These are phyloP conservation scores for Acanthamoeba sp. DNA, from an alignment of 208 protist genomes.

Conservation along the genomic window DNA sequence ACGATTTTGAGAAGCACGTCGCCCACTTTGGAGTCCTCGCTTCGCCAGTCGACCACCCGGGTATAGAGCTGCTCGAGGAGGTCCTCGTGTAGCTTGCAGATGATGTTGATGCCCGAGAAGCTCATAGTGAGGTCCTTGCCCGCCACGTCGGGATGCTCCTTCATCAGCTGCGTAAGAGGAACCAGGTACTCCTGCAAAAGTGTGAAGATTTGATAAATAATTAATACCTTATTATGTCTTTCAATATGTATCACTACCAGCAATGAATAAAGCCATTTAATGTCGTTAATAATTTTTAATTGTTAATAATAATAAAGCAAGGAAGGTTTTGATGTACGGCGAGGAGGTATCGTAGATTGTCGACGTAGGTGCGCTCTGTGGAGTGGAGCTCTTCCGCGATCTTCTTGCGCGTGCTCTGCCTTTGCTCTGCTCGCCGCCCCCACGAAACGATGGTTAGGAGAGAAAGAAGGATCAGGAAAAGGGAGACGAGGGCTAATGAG, in stretches of 20 bases:
- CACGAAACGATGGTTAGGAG: no score
- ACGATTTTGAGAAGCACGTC: constrained; percentile 16
- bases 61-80: neutral
- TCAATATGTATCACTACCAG: no score
- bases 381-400: neutral
- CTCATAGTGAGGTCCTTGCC: neutral
- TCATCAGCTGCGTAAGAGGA: neutral
- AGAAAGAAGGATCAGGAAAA: neutral
- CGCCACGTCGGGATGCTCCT: neutral
- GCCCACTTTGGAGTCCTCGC: constrained; percentile 1
- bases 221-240: no score
- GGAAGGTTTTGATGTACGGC: neutral
- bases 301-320: neutral
- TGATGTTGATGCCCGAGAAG: constrained; percentile 6
- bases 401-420: neutral
- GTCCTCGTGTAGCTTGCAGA: constrained; percentile 5
- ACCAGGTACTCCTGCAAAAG: neutral
- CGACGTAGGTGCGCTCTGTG: constrained; percentile 28
- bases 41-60: neutral
- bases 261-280: no score
- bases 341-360: neutral
- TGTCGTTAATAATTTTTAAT: neutral
- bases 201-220: neutral
- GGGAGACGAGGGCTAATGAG: neutral
- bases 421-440: neutral